Conservation (phyloP, 768 basidiomycete species). For the Gymnopilus dilepis region DNA sequence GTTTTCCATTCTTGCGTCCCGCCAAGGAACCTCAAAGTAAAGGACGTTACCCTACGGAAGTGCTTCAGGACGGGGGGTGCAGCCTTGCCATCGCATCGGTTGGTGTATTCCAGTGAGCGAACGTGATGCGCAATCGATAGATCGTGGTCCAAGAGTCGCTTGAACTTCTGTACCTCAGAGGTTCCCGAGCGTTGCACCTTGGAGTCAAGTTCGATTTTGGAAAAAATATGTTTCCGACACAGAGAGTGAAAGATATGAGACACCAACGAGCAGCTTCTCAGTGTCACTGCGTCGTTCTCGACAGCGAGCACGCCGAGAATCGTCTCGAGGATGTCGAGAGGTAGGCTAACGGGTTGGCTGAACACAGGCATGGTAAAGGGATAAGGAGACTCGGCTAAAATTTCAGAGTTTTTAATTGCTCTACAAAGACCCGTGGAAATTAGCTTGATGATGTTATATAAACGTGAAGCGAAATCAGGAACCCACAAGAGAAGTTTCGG, state of each 20-base stretch:
- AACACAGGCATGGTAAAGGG: not conserved
- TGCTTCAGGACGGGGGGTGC: conserved; percentile 13
- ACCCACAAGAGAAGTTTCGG: not conserved
- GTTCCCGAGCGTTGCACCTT: not conserved
- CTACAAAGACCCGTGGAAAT: not conserved
- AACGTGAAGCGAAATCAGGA: not conserved
- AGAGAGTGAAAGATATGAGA: conserved; percentile 14
- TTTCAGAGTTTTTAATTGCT: not conserved
- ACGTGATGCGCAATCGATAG: conserved; percentile 15
- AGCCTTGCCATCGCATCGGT: not conserved
- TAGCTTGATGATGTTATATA: not conserved
- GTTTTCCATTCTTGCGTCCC: conserved; percentile 13
- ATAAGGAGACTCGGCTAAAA: not conserved
- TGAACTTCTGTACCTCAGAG: conserved; percentile 7
- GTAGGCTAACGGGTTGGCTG: not conserved
- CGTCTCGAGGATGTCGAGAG: conserved; percentile 20
- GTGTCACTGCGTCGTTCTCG: conserved; percentile 8
- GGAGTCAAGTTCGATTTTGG: conserved; percentile 14
- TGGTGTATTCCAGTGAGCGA: conserved; percentile 13
- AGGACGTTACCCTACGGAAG: conserved; percentile 14
- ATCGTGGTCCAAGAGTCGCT: conserved; percentile 15
- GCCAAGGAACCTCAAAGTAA: conserved; percentile 10
- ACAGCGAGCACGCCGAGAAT: conserved; percentile 18
- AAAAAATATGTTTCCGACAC: conserved; percentile 22
- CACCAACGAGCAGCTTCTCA: conserved; percentile 16